Base-by-base conservation (phyloP, 768 basidiomycete species). In the Xerocomus brunneocitrinus region DNA sequence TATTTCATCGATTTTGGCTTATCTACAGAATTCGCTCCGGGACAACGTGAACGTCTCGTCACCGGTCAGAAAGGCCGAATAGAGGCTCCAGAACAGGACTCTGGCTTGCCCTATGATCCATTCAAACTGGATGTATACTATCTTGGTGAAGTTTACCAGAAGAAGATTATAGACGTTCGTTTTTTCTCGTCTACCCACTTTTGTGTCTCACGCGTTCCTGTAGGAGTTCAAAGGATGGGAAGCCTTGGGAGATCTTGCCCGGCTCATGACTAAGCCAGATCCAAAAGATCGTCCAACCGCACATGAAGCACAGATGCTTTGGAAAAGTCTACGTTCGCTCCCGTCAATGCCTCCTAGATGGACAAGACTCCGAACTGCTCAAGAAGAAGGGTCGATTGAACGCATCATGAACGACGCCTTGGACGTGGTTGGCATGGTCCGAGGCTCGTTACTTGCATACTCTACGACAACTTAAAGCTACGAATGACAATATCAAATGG, bases 121-220 rank as follows among this genome's bases (percentile, higher is more conserved):
- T 71, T 65, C 56, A 68, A 66, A 42, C 27, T 64, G 1, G 70
- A 71, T 25, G 49, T 71, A 0, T 68, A 59, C 50, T 64, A 62
- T 1, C 57, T 68, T 0, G 69, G 67, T 3, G 54, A 66, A 22
- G 31, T 69, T 6, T 65, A 19, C 19, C 19, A 19, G 19, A 64
- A 30, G 4, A 56, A 62, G n/a, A 57, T 66, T 13, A 53, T 56
- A 3, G 49, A 61, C 1, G 54, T 56, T 12, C 24, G 58, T 19
- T 50, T 40, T 10, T 3, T 4, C 13, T 7, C 8, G 6, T 31
- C 19, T 8, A 2, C 1, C 0, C 6, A 5, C 12, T 8, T n/a
- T 6, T 34, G 24, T 13, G 13, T 27, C 41, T 53, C 14, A 45
- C 8, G 5, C 9, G 0, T 19, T 16, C 12, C 9, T 3, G 13